phyloP scores from a whole-genome alignment of 768 basidiomycete genomes.

The Tricholoma saponaceum region DNA sequence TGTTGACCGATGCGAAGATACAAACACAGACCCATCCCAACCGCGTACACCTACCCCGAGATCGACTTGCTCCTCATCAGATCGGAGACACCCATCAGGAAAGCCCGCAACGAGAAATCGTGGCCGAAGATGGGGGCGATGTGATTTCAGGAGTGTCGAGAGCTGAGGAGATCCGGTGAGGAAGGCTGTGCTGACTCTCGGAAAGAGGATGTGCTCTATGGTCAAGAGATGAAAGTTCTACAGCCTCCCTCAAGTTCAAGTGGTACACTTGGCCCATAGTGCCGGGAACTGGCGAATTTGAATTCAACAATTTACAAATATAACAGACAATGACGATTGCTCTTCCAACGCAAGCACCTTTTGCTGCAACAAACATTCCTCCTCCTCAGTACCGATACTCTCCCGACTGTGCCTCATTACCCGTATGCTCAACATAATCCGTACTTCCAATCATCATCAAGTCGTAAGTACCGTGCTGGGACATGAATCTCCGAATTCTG shows the following conservation, averaged over 20 bases:
- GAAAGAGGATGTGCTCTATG: too few species aligned
- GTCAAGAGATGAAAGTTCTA: too few species aligned
- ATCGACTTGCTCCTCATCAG: constrained; percentile 19
- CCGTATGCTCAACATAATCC: neutral
- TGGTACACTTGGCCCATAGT: too few species aligned
- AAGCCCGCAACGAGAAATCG: neutral
- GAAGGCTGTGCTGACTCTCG: too few species aligned
- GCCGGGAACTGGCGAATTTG: too few species aligned
- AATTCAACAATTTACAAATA: too few species aligned
- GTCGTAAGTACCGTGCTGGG: neutral
- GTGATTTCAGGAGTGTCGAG: constrained; percentile 11
- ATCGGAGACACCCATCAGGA: neutral
- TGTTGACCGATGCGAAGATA: neutral
- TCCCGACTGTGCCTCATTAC: neutral
- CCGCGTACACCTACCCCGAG: constrained; percentile 13
- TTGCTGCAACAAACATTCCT: neutral
- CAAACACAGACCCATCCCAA: neutral
- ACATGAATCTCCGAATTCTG: neutral
- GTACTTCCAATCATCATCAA: neutral
- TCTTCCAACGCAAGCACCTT: too few species aligned
- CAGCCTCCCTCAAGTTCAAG: too few species aligned
- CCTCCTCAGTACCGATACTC: neutral
- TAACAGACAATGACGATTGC: too few species aligned
- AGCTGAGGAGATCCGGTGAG: constrained; percentile 8
- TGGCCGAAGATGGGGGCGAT: constrained; percentile 18